Evolutionary conservation across 495 filamentous ascomycete genomes (phyloP).

Genomic region (Glarea lozoyensis): DNA sequence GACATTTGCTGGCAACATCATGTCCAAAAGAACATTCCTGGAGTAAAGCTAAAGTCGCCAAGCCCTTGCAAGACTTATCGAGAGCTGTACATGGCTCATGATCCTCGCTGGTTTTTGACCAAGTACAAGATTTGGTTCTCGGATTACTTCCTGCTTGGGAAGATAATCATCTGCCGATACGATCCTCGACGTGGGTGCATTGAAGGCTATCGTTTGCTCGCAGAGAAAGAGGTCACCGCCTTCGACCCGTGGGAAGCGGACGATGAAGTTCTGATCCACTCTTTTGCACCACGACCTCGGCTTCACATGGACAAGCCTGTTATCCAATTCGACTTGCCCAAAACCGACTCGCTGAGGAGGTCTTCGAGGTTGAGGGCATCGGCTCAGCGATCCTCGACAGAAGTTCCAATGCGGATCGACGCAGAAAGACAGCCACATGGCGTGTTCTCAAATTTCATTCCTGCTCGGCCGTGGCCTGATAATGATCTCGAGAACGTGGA

Average conservation of each 20-base stretch:
- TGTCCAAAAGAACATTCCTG: slow-evolving; percentile 54
- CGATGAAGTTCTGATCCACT: slow-evolving; percentile 60
- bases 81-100: slow-evolving; percentile 61
- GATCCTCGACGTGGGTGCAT: slow-evolving; percentile 64
- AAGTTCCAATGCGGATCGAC: slow-evolving; percentile 46
- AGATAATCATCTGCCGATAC: slow-evolving; percentile 64
- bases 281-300: slow-evolving; percentile 57
- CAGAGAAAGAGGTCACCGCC: slow-evolving; percentile 41
- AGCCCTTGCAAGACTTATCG: slow-evolving; percentile 52
- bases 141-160: slow-evolving; percentile 59
- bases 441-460: slow-evolving; percentile 34
- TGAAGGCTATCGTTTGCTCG: slow-evolving; percentile 70
- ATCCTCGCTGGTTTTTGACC: slow-evolving; percentile 79
- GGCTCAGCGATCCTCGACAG: slow-evolving; percentile 25
- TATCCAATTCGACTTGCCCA: slow-evolving; percentile 39
- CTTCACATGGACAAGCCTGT: slow-evolving; percentile 67
- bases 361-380: not conserved
- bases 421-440: slow-evolving; percentile 23
- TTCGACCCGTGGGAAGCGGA: slow-evolving; percentile 56
- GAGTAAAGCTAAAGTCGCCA: slow-evolving; percentile 39
- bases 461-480: slow-evolving; percentile 35
- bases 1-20: slow-evolving; percentile 56
- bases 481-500: slow-evolving; percentile 32
- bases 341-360: slow-evolving; percentile 5
- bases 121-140: slow-evolving; percentile 78